Percentiles rank a stretch among this genome's conserved stretches.
phyloP scores from a whole-genome alignment of 2,329 filamentous ascomycete species.

The Aureobasidium vineae region DNA sequence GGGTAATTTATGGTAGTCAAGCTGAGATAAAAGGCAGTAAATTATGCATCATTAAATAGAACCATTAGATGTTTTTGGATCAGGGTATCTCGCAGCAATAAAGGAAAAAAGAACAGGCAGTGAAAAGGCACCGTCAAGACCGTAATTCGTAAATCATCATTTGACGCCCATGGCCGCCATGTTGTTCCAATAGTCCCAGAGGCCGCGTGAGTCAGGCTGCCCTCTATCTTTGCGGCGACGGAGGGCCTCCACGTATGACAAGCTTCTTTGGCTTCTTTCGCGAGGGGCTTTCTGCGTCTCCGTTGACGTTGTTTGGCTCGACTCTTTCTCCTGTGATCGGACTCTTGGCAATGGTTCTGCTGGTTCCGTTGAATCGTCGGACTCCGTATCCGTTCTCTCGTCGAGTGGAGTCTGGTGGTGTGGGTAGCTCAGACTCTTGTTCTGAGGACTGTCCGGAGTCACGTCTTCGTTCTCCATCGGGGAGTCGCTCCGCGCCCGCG shows the following conservation, averaged over 20 bases:
- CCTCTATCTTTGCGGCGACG: conserved; percentile 26
- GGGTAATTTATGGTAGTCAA: background rate
- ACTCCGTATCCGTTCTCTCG: conserved; percentile 24
- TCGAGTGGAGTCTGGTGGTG: conserved; percentile 22
- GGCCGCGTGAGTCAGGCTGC: conserved; percentile 17
- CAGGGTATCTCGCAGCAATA: conserved; percentile 12
- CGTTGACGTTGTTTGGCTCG: conserved; percentile 9
- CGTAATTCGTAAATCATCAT: conserved; percentile 16
- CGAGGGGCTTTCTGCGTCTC: conserved; percentile 20
- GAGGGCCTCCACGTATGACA: conserved; percentile 31
- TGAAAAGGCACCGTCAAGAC: background rate
- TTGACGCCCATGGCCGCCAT: conserved; percentile 18
- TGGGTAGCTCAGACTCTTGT: background rate
- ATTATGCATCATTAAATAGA: conserved; percentile 13
- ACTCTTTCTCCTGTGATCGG: conserved; percentile 20
- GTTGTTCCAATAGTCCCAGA: conserved; percentile 28
- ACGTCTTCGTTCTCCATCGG: conserved; percentile 22
- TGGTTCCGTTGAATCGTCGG: conserved; percentile 25
- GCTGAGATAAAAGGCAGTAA: background rate
- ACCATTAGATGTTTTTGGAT: conserved; percentile 1
- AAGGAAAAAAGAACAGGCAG: background rate
- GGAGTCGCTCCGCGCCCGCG: conserved; percentile 9
- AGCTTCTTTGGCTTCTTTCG: conserved; percentile 27
- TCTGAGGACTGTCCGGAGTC: conserved; percentile 10
- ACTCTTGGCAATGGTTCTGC: conserved; percentile 24